Base-by-base conservation (phyloP, 768 basidiomycete genomes). In the Cystoderma amianthinum region DNA sequence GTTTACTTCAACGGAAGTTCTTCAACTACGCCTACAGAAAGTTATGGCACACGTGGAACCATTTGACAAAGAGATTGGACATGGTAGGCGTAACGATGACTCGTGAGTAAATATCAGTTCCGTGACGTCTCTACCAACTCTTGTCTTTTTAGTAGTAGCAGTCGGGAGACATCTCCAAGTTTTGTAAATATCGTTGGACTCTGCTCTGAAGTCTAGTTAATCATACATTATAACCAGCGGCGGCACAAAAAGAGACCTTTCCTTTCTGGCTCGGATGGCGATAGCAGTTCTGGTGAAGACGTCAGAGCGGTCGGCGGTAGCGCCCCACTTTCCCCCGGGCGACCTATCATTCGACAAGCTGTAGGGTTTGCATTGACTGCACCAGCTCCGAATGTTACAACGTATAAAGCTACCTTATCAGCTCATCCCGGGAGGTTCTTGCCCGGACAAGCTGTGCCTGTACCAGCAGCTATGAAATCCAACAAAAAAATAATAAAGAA, bases 311-410 rank as follows among this genome's bases (percentile, higher is more conserved):
- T 57, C 30, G 60, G 68, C 38, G 68, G 70, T 47, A 69, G 74
- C 44, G 67, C 72, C 9, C 71, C 76, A 44, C 71, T 72, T 32
- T 72, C 71, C 33, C 46, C 61, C 16, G 60, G 65, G 25, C 61
- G 63, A 4, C 80, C 80, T 25, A 53, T 82, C 20, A 69, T 82
- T 48, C 71, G 80, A 36, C 72, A 79, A 52, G 65, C 76, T n/a
- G 59, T 82, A 28, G 80, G 64, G 16, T 82, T 81, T 50, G 42
- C 39, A 43, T 39, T 47, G 51, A 44, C 53, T 55, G 21, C 62
- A 63, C 20, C 50, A 57, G 32, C 7, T 28, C 32, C 56, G 21
- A 57, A 51, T 41, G 50, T 68, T 30, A 64, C 54, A 32, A 74
- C 71, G 21, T 74, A 74, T 46, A 58, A 74, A 47, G 67, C 67